phyloP scores from a whole-genome alignment of 768 basidiomycete species.

The Trametes coccinea region DNA sequence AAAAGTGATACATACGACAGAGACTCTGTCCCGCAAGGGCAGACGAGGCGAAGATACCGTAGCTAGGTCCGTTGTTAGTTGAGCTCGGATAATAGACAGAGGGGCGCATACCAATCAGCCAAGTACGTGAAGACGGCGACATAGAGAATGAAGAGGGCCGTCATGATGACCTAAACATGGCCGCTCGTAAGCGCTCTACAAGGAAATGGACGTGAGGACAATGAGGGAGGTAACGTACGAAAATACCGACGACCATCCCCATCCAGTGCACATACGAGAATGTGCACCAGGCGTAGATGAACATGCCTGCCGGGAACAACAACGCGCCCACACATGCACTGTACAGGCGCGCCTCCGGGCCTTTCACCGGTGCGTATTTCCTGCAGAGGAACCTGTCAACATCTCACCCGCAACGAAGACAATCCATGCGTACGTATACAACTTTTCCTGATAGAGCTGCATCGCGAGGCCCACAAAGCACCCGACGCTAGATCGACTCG shows the following conservation, averaged over 20 bases:
- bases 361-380: constrained; percentile 30
- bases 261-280: constrained; percentile 61
- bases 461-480: constrained; percentile 33
- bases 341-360: constrained; percentile 63
- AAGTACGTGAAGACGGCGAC: constrained; percentile 49
- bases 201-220: background rate
- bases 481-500: constrained; percentile 48
- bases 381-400: constrained; percentile 13
- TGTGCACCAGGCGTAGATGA: constrained; percentile 74
- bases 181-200: background rate
- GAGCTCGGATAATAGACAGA: no score
- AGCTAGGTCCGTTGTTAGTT: constrained; percentile 27
- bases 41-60: constrained; percentile 50
- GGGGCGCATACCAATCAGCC: constrained; percentile 47
- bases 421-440: constrained; percentile 27
- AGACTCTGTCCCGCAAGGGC: constrained; percentile 56
- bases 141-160: constrained; percentile 42
- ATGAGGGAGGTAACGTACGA: background rate
- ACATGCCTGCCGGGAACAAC: constrained; percentile 59
- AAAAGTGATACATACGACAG: constrained; percentile 36
- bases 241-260: constrained; percentile 41
- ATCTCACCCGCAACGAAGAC: background rate
- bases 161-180: constrained; percentile 39
- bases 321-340: constrained; percentile 55
- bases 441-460: constrained; percentile 34